Evolutionary conservation across 441 rosid genomes (phyloP).

Genomic region (Arabidopsis lyrata): DNA sequence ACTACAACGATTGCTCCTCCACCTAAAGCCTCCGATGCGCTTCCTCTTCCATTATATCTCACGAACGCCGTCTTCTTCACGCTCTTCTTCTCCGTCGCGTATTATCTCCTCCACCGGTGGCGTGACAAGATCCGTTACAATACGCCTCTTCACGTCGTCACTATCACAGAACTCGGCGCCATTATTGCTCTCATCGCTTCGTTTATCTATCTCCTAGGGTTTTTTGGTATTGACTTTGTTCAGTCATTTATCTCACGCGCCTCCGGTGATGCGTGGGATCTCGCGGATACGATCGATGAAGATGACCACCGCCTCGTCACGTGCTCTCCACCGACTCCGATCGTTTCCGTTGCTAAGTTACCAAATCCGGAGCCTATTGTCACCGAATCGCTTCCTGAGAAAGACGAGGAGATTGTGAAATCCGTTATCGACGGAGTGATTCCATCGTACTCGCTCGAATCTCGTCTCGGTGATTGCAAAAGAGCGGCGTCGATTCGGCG

Average conservation of each 20-base stretch:
- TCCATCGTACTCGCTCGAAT: conserved; percentile 73
- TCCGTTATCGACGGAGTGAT: conserved; percentile 61
- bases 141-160: conserved; percentile 81
- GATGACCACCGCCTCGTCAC: conserved; percentile 46
- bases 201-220: conserved; percentile 80
- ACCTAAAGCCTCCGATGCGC: conserved; percentile 77
- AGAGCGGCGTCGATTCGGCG: conserved; percentile 79
- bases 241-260: conserved; percentile 80
- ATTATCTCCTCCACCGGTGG: conserved; percentile 80
- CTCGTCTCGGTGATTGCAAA: conserved; percentile 78
- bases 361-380: conserved; percentile 37
- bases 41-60: conserved; percentile 74
- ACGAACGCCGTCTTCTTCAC: conserved; percentile 87
- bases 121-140: conserved; percentile 87
- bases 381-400: conserved; percentile 47
- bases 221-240: conserved; percentile 85
- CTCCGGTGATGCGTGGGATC: conserved; percentile 72
- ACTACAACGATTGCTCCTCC: conserved; percentile 38
- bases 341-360: conserved; percentile 17
- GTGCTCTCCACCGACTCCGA: conserved; percentile 40
- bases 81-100: conserved; percentile 84
- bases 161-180: conserved; percentile 72
- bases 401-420: conserved; percentile 78
- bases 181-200: conserved; percentile 75
- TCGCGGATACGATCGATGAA: conserved; percentile 47